Evolutionary conservation across 306 rosid species (phyloP), one percentile per base, ranked within the genome.

Genomic region (Prunus davidiana): DNA sequence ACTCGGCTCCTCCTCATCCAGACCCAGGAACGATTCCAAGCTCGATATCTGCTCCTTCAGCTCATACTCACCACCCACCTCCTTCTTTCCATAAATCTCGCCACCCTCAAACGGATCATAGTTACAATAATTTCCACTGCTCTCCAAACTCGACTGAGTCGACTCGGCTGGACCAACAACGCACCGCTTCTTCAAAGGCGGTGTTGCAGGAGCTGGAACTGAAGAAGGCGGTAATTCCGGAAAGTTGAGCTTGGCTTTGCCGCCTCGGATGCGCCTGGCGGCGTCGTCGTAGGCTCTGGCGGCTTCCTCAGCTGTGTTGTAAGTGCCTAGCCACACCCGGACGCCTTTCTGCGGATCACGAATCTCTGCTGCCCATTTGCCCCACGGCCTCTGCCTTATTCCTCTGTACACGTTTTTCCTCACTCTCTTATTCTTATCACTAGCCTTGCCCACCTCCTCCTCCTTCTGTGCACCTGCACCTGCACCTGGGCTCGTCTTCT

Each of bases 351-450:
- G 87, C 25, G 99, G 99, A 89, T 95, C 99, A 69, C 99, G 91
- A 69, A 95, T 95, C 78, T 95, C 99, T 0, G 99, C 97, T 0
- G 99, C 99, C 99, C 99, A 95, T 66, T 95, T 95, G 0, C 99
- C 99, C 99, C 99, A 92, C 15, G 99, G 97, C 82, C 99, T 87
- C 72, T 87, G 97, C 64, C 99, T 79, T 77, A 95, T 92, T 65
- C 99, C 99, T 84, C 97, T 86, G 87, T 90, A 95, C 30, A 80
- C 82, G 86, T 86, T 95, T 82, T 95, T 95, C 1, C 97, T 73
- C 69, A 61, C 60, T 3, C 69, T 73, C 69, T 61, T 73, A 0
- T 64, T 14, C 47, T 5, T 27, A 1, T 38, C 43, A 38, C 2
- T 38, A 7, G 43, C 43, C 11, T 4, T 46, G 60, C 54, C 41